A percentile compares a stretch with the other conserved stretches of the same genome.
These are phyloP conservation scores for Kodamaea kaohsiungensis DNA, from an alignment of 805 yeast species.

Conservation along the genomic window DNA sequence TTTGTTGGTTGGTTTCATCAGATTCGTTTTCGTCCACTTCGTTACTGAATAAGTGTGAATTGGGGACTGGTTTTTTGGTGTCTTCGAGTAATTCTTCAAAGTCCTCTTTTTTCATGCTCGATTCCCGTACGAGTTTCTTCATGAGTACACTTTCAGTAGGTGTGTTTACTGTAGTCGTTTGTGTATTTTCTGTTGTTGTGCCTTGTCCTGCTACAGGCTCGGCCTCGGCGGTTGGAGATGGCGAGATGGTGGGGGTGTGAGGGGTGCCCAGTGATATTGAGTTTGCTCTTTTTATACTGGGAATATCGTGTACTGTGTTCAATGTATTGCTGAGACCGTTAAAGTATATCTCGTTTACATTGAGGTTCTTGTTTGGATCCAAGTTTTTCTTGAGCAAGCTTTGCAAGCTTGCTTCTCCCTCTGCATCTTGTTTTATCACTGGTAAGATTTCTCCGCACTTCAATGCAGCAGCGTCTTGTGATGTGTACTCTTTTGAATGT, in stretches of 20 bases:
- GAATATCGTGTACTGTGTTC: slow-evolving; percentile 26
- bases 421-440: slow-evolving; percentile 56
- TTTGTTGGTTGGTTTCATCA: slow-evolving; percentile 14
- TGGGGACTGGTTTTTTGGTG: slow-evolving; percentile 29
- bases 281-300: not conserved
- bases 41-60: slow-evolving; percentile 41
- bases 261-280: not conserved
- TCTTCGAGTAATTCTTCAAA: slow-evolving; percentile 34
- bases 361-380: slow-evolving; percentile 46
- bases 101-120: slow-evolving; percentile 33
- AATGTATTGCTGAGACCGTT: slow-evolving; percentile 30
- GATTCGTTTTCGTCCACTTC: slow-evolving; percentile 29
- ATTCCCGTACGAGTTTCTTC: slow-evolving; percentile 37
- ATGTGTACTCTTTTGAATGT: slow-evolving; percentile 66
- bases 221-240: slow-evolving; percentile 6
- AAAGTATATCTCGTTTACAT: slow-evolving; percentile 36
- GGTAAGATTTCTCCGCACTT: slow-evolving; percentile 60
- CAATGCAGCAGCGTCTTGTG: slow-evolving; percentile 74
- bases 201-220: not conserved
- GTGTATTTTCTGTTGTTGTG: not conserved
- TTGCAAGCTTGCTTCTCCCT: slow-evolving; percentile 43
- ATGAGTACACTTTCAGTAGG: slow-evolving; percentile 28
- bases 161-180: not conserved
- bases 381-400: slow-evolving; percentile 34
- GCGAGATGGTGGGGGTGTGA: slow-evolving; percentile 6